These are phyloP conservation scores for Ogataea pilisensis DNA, from an alignment of 805 yeast genomes.

Conservation along the genomic window DNA sequence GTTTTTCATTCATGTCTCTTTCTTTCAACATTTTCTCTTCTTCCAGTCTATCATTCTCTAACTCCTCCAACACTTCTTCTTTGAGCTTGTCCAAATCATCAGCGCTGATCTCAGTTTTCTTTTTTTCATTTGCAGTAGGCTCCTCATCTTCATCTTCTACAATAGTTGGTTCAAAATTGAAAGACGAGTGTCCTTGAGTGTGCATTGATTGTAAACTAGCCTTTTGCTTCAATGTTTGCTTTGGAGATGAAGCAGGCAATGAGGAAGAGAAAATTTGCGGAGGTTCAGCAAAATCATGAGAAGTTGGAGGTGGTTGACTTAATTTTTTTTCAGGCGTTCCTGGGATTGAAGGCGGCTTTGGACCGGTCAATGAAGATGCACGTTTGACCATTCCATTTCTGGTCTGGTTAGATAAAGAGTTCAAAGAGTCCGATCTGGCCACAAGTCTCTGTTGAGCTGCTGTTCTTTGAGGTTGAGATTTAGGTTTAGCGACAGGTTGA, in stretches of 20 bases:
- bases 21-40: conserved; percentile 36
- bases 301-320: background rate
- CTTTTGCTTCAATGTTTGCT: conserved; percentile 12
- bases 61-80: conserved; percentile 22
- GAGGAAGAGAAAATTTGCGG: background rate
- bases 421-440: conserved; percentile 23
- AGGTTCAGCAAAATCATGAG: too few relatives aligned
- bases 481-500: conserved; percentile 1
- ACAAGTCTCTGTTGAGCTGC: conserved; percentile 11
- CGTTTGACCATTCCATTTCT: conserved; percentile 16
- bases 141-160: conserved; percentile 15
- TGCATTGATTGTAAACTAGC: conserved; percentile 21
- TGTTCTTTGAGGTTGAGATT: background rate
- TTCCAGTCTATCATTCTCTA: conserved; percentile 29
- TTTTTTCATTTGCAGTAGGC: background rate
- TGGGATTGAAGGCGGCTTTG: conserved; percentile 11
- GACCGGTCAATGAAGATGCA: conserved; percentile 17
- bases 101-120: conserved; percentile 6
- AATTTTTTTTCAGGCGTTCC: background rate
- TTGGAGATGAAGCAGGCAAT: conserved; percentile 4
- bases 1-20: conserved; percentile 33
- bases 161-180: conserved; percentile 19
- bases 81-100: conserved; percentile 23
- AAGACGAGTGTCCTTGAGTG: conserved; percentile 15
- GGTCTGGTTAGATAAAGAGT: conserved; percentile 15